phyloP scores from a whole-genome alignment of 768 basidiomycete species.

The Termitomyces sp. region DNA sequence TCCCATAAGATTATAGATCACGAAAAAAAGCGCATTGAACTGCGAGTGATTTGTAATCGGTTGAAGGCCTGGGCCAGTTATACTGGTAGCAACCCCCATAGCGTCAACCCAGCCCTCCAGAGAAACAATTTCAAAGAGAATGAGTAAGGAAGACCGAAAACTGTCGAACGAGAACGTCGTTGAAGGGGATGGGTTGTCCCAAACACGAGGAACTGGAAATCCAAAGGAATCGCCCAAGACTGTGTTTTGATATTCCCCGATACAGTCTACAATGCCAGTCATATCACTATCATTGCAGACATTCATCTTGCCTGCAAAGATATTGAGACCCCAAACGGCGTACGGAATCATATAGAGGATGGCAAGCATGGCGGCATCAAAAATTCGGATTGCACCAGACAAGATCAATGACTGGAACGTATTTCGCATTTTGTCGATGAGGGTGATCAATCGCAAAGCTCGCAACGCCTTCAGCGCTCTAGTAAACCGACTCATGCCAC shows the following conservation, averaged over 20 bases:
- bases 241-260: constrained; percentile 66
- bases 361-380: constrained; percentile 87
- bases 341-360: constrained; percentile 90
- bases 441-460: constrained; percentile 84
- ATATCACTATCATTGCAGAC: constrained; percentile 69
- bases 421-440: constrained; percentile 79
- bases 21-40: constrained; percentile 84
- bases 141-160: constrained; percentile 78
- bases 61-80: constrained; percentile 65
- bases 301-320: constrained; percentile 84
- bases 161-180: constrained; percentile 88
- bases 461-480: constrained; percentile 84
- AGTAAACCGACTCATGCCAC: constrained; percentile 76
- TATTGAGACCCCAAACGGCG: constrained; percentile 91
- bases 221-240: constrained; percentile 57
- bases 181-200: constrained; percentile 81
- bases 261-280: constrained; percentile 57
- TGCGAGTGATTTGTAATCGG: constrained; percentile 69
- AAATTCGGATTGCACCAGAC: constrained; percentile 75
- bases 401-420: constrained; percentile 88
- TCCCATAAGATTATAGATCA: constrained; percentile 88
- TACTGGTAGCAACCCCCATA: constrained; percentile 73
- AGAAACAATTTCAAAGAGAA: constrained; percentile 94
- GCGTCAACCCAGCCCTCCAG: constrained; percentile 98
- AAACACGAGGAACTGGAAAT: constrained; percentile 79